Conservation (phyloP, 495 filamentous ascomycete species). For the Xylaria scruposa region DNA sequence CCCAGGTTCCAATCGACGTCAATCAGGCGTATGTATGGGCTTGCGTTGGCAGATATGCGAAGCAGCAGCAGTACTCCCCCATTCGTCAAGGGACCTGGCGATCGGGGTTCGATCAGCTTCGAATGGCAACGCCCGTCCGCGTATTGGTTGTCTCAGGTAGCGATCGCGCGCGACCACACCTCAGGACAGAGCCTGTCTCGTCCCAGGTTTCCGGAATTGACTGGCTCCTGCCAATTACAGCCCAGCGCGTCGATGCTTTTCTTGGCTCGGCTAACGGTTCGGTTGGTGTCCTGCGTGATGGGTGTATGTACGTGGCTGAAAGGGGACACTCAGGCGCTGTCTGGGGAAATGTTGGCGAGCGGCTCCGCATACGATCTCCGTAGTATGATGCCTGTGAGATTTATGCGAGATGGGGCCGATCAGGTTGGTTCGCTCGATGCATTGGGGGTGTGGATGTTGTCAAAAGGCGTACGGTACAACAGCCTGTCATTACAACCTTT, state of each 20-base stretch:
- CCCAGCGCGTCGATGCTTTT: neutral
- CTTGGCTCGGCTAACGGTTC: constrained; percentile 14
- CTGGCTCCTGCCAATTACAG: neutral
- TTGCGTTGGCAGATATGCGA: constrained; percentile 21
- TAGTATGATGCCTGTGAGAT: constrained; percentile 8
- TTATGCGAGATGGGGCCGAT: constrained; percentile 22
- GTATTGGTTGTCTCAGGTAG: constrained; percentile 26
- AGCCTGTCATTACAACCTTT: neutral
- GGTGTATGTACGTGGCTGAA: neutral
- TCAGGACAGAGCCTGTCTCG: neutral
- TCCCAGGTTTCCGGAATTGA: constrained; percentile 23
- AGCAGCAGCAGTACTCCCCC: neutral
- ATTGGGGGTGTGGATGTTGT: constrained; percentile 16
- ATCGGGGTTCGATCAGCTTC: constrained; percentile 12
- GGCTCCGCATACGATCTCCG: constrained; percentile 3
- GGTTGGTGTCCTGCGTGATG: neutral
- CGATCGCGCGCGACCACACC: constrained; percentile 22
- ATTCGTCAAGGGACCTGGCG: constrained; percentile 5
- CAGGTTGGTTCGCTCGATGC: constrained; percentile 12
- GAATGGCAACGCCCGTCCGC: constrained; percentile 13
- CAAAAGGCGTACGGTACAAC: constrained; percentile 14
- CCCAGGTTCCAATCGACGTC: constrained; percentile 8
- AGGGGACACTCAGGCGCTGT: constrained; percentile 10
- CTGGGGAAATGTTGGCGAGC: neutral
- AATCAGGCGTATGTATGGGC: neutral